Evolutionary conservation across 495 filamentous ascomycete species (phyloP), one percentile per base, ranked within the genome.

Genomic region (Aspergillus diversus): DNA sequence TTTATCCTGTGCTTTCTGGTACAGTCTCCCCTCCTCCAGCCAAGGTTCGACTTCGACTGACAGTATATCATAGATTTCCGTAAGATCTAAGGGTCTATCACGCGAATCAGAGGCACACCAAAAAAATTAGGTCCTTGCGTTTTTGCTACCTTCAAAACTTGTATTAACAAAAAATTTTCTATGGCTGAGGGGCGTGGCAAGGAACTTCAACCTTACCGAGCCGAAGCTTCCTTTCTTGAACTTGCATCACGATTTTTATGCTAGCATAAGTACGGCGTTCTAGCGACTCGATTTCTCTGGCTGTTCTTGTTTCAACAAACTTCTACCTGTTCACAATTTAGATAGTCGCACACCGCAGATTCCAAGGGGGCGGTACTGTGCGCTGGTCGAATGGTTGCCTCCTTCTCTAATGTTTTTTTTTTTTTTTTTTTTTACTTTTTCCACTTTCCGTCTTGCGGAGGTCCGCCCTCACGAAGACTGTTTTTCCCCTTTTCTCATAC

Each of bases 1-100:
- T 99, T 84, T 97, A 97, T 73, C 95, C 95, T 76, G 95, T 98
- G 80, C 85, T 99, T 65, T 91, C 92, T 81, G 92, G 92, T 96
- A 81, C 70, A 79, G 73, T 65, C 12, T 35, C 43, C 34, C 47
- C 5, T 15, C 55, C n/a, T 35, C 9, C 4, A 27, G 47, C 8
- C 9, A 21, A 50, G 47, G 13, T 21, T 31, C 16, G 5, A 0
- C 42, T 13, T 33, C 35, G 7, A 63, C 77, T 84, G 62, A 81
- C 61, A 5, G 5, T 37, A 33, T 60, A 17, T 16, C 39, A 21
- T 56, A 90, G 88, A 90, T 71, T 90, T 90, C 81, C 84, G 86
- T 64, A 89, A 89, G 73, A 81, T 86, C 47, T 88, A 75, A 81
- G 59, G 32, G 55, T 54, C 46, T 16, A 32, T 42, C 35, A 7